Evolutionary conservation across 2,329 filamentous ascomycete genomes (phyloP).

Genomic region (Graphilbum ipis-grandicollis): DNA sequence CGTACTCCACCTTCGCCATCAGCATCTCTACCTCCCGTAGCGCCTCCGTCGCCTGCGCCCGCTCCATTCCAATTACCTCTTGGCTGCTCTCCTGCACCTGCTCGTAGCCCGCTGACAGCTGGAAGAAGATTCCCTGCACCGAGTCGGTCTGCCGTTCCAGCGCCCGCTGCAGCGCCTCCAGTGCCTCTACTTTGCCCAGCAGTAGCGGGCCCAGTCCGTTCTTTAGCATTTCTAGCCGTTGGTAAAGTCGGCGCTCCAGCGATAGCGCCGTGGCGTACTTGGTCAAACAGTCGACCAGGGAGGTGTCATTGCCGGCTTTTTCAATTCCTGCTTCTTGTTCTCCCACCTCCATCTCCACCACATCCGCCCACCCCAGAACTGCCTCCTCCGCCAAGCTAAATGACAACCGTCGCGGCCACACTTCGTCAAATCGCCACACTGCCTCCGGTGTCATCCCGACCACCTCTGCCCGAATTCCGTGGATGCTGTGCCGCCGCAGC

Average conservation of each 20-base stretch:
- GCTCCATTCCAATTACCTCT: slow-evolving; percentile 53
- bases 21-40: slow-evolving; percentile 67
- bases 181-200: slow-evolving; percentile 31
- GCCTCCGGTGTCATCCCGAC: neutral
- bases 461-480: slow-evolving; percentile 13
- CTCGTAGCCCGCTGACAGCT: slow-evolving; percentile 53
- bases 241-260: slow-evolving; percentile 37
- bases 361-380: slow-evolving; percentile 47
- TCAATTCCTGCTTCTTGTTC: neutral
- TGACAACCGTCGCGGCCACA: slow-evolving; percentile 56
- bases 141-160: slow-evolving; percentile 47
- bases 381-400: slow-evolving; percentile 62
- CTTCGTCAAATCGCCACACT: slow-evolving; percentile 3
- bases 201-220: slow-evolving; percentile 44
- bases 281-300: slow-evolving; percentile 13
- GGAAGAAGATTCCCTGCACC: slow-evolving; percentile 49
- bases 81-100: slow-evolving; percentile 48
- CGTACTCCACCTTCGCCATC: slow-evolving; percentile 78
- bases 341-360: slow-evolving; percentile 21
- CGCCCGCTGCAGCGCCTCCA: slow-evolving; percentile 42
- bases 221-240: slow-evolving; percentile 32
- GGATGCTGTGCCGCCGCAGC: slow-evolving; percentile 44
- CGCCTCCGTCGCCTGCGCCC: slow-evolving; percentile 48
- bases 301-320: slow-evolving; percentile 2
- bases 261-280: slow-evolving; percentile 25